Base-by-base conservation (phyloP, 192 early-diverging fungal genomes). In the Oehlia diaphana region DNA sequence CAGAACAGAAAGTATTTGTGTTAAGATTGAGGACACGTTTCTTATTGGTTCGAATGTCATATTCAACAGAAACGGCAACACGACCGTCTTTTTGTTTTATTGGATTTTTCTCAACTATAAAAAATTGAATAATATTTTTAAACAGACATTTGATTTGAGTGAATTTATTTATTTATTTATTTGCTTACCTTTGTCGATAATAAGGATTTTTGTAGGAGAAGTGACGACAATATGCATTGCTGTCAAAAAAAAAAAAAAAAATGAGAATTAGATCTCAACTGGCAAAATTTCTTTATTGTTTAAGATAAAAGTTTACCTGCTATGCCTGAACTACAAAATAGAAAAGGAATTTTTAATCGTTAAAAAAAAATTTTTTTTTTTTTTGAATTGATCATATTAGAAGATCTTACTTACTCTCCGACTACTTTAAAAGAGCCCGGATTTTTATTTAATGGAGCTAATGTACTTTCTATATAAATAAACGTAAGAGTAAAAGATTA, bases 1-100 rank as follows among this genome's bases (percentile, higher is more conserved):
- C 87, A 10, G 87, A 87, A 69, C 89, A 90, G 78, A 90, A 90
- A 28, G 87, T 88, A 47, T 90, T 90, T 50, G 89, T 88, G 23
- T 82, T 72, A 8, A 90, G 66, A 21, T 82, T 80, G 50, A 90
- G 53, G 9, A 82, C 61, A 39, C 89, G 70, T 70, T 83, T 86
- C 14, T 73, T 49, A 49, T 86, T 84, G 37, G 81, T 86, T 1
- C 70, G 64, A 19, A 90, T 16, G 82, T 90, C 86, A 79, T 88
- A 90, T 77, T 88, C 85, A 47, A 81, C 82, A 16, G 83, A 77
- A 58, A 80, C 83, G 23, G 86, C 87, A 33, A 78, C 80, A 65
- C 70, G 80, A 2, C 86, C 87, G 39, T 81, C 78, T 31, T 84
- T 80, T 28, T 86, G 84, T 33, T 82, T 81, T 12, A 86, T 82